A percentile compares a stretch with the other conserved stretches of the same genome.
Conservation (phyloP, 345 rosid genomes). For the Populus euphratica region DNA sequence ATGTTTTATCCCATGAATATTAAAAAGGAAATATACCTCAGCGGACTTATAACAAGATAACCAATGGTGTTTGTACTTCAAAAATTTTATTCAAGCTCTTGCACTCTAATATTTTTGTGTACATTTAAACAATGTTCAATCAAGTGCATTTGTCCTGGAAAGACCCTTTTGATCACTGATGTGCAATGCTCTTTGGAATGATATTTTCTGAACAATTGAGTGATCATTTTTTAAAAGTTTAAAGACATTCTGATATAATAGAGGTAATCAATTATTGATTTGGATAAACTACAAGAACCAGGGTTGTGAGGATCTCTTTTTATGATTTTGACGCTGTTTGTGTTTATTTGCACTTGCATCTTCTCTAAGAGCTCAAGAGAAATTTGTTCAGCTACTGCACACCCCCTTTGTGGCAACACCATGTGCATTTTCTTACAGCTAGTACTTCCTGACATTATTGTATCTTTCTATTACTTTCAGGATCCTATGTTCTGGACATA, state of each 20-base stretch:
- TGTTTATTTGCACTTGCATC: not conserved
- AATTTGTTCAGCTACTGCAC: not conserved
- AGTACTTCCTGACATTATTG: conserved; percentile 7
- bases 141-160: not conserved
- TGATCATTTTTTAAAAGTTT: not conserved
- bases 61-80: not conserved
- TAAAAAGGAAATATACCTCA: not conserved
- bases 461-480: conserved; percentile 35
- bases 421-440: not conserved
- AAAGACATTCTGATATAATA: not conserved
- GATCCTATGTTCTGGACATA: conserved; percentile 84
- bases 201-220: not conserved
- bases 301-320: not conserved
- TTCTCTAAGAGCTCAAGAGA: not conserved
- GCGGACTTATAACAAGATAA: not conserved
- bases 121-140: not conserved
- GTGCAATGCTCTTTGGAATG: not conserved
- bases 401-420: not conserved
- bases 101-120: not conserved
- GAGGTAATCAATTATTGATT: not conserved
- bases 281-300: not conserved
- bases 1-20: not conserved
- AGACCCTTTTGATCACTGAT: not conserved
- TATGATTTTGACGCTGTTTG: not conserved
- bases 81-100: not conserved